Base-by-base conservation (phyloP, 129 eudicot genomes). In the Chrysanthemum lavandulifolium region DNA sequence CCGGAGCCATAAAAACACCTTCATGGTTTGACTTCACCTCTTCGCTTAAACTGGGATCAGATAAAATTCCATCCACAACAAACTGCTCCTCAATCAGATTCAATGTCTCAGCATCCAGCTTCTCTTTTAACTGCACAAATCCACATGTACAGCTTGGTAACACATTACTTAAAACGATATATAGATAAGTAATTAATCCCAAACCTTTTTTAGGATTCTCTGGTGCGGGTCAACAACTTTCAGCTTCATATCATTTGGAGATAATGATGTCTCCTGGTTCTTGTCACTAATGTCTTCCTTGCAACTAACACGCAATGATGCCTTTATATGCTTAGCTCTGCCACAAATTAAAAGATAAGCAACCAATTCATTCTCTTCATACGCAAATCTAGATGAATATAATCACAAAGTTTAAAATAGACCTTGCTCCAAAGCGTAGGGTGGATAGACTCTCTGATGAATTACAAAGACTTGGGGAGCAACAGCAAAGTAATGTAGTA, bases 351-450 rank as follows among this genome's bases (percentile, higher is more conserved):
- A 62, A 65, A 31, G 13, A 25, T 27, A 55, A 49, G 19, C 43
- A 65, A 14, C 33, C 65, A 75, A 55, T 55, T 65, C 15, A 45
- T 25, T 36, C 62, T 60, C 54, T 14, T 57, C 53, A 13, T 29
- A 13, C 3, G 23, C 13, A 8, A 21, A 57, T 13, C 53, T 15
- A 69, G 52, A 69, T 2, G 55, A 23, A 43, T 36, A 43, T 40
- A 12, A 57, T 19, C 25, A 67, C n/a, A 13, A 54, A 7, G 45
- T 23, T 40, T 36, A 5, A 27, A 52, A 77, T 68, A 79, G 69
- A 85, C 98, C 98, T 89, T 77, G 96, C 86, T 77, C 96, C 98
- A 78, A 92, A 92, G 18, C 98, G 84, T 57, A 92, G 92, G 61
- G 96, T 89, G 53, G 98, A 92, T 60, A 92, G 73, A 75, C 80